phyloP scores from a whole-genome alignment of 2,329 filamentous ascomycete genomes.

The Cytospora chrysosperma region DNA sequence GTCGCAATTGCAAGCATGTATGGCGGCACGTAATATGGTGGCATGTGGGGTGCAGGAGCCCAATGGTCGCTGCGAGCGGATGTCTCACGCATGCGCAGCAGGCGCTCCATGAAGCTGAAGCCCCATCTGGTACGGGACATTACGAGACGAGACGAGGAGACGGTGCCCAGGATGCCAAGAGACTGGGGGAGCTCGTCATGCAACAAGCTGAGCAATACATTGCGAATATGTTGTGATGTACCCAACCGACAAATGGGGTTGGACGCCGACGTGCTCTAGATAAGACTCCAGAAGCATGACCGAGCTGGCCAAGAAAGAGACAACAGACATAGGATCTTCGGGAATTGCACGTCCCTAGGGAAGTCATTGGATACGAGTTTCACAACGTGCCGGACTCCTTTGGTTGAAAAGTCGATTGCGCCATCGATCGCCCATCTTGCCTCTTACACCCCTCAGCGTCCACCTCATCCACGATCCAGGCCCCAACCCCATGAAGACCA shows the following conservation, averaged over 20 bases:
- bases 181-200: not conserved
- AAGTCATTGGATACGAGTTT: not conserved
- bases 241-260: not conserved
- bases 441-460: slow-evolving; percentile 14
- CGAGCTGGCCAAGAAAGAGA: not conserved
- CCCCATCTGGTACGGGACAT: not conserved
- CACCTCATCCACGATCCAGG: not conserved
- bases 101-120: not conserved
- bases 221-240: slow-evolving; percentile 24
- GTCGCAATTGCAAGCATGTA: slow-evolving; percentile 14
- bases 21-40: slow-evolving; percentile 7
- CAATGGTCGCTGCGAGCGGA: no score
- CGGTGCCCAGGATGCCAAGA: not conserved
- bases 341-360: not conserved
- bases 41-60: slow-evolving; percentile 3
- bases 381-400: not conserved
- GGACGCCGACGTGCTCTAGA: slow-evolving; percentile 5
- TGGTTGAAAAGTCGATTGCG: not conserved
- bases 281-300: not conserved
- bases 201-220: slow-evolving; percentile 18
- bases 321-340: not conserved
- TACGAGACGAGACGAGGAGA: not conserved
- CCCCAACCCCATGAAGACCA: not conserved
- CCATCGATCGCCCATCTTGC: slow-evolving; percentile 11
- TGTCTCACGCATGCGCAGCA: not conserved